phyloP scores from a whole-genome alignment of 805 yeast genomes.

The Lipomyces lipofer region DNA sequence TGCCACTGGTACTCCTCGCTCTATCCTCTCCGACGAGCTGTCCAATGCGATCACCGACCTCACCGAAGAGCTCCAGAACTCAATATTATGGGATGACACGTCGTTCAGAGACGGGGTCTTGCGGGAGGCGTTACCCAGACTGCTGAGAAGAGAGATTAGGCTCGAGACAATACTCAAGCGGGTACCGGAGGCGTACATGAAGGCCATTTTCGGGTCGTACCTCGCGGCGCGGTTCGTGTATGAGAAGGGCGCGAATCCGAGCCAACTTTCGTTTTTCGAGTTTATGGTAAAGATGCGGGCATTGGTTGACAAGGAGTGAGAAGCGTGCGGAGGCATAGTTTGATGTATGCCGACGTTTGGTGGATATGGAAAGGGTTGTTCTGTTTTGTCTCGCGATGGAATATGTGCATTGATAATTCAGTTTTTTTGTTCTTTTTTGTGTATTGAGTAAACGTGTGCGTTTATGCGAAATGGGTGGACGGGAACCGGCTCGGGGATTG shows the following conservation, averaged over 20 bases:
- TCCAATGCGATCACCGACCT: slow-evolving; percentile 81
- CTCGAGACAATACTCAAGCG: slow-evolving; percentile 66
- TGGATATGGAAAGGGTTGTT: too few species aligned
- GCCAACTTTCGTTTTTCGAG: slow-evolving; percentile 56
- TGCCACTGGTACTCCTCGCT: slow-evolving; percentile 59
- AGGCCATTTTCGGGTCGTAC: slow-evolving; percentile 84
- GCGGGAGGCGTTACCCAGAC: slow-evolving; percentile 71
- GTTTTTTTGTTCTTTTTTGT: too few species aligned
- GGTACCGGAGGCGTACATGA: slow-evolving; percentile 84
- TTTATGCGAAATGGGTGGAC: too few species aligned
- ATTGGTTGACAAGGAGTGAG: not conserved
- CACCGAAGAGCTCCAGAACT: slow-evolving; percentile 79
- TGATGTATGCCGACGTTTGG: too few species aligned
- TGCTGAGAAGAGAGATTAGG: slow-evolving; percentile 61
- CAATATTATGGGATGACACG: slow-evolving; percentile 81
- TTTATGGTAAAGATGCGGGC: slow-evolving; percentile 39
- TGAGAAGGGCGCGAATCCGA: slow-evolving; percentile 74
- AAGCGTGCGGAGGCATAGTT: too few species aligned
- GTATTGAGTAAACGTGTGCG: too few species aligned
- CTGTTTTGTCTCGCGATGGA: too few species aligned
- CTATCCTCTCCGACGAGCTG: slow-evolving; percentile 73
- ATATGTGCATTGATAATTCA: too few species aligned
- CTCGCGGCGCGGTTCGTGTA: slow-evolving; percentile 84
- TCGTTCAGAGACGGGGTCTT: slow-evolving; percentile 76
- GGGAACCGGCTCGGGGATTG: too few species aligned